Percentiles rank a stretch among this genome's conserved stretches.
These are phyloP conservation scores for Trametes polyzona DNA, from an alignment of 1,284 basidiomycete species.

Conservation along the genomic window DNA sequence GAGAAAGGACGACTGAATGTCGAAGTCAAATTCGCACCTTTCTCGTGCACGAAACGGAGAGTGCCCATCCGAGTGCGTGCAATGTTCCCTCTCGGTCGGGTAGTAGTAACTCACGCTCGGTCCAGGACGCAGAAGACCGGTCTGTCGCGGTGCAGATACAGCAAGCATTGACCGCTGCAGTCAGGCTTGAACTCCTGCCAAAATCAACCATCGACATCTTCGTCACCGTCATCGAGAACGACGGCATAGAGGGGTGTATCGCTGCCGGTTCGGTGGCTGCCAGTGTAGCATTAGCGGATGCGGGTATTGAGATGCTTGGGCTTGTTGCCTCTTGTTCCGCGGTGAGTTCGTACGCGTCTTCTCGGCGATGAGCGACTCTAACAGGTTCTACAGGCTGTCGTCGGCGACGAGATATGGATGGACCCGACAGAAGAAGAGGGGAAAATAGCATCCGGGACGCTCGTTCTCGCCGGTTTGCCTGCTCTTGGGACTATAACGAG, in stretches of 20 bases:
- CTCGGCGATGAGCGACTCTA: slow-evolving; percentile 3
- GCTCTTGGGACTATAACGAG: slow-evolving; percentile 88
- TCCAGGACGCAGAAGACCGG: slow-evolving; percentile 91
- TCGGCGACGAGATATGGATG: slow-evolving; percentile 62
- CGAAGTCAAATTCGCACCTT: slow-evolving; percentile 96
- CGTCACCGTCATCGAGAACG: slow-evolving; percentile 89
- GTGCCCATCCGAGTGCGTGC: slow-evolving; percentile 83
- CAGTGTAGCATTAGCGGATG: slow-evolving; percentile 87
- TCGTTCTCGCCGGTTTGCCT: slow-evolving; percentile 85
- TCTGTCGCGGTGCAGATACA: slow-evolving; percentile 83
- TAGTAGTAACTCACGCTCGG: slow-evolving; percentile 15
- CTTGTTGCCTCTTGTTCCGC: slow-evolving; percentile 80
- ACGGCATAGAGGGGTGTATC: slow-evolving; percentile 85
- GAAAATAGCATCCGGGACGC: slow-evolving; percentile 53
- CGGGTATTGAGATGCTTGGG: slow-evolving; percentile 87
- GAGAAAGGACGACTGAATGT: slow-evolving; percentile 91
- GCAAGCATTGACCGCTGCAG: slow-evolving; percentile 84
- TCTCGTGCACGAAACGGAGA: slow-evolving; percentile 77
- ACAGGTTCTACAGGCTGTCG: slow-evolving; percentile 48
- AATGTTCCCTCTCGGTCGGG: background rate
- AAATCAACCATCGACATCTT: slow-evolving; percentile 95
- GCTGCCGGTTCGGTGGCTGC: slow-evolving; percentile 86
- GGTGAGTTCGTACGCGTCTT: slow-evolving; percentile 44
- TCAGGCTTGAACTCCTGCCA: slow-evolving; percentile 89
- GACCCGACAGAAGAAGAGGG: slow-evolving; percentile 83